phyloP scores from a whole-genome alignment of 495 filamentous ascomycete species.

The Daldinia grandis region DNA sequence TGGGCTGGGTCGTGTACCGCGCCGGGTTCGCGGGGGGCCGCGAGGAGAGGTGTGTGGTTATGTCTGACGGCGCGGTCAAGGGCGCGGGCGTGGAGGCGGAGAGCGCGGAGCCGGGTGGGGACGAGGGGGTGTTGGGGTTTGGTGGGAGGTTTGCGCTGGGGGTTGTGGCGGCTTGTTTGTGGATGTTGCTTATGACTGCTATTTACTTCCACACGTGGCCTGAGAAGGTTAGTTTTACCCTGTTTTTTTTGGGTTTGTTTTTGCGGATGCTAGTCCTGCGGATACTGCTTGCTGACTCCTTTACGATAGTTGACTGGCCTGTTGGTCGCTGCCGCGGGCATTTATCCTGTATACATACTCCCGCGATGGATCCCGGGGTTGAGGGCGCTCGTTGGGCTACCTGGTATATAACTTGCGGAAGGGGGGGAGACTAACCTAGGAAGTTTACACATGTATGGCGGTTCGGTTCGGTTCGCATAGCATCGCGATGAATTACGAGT shows the following conservation, averaged over 20 bases:
- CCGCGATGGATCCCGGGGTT: slow-evolving; percentile 71
- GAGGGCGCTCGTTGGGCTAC: slow-evolving; percentile 75
- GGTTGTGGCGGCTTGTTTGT: slow-evolving; percentile 73
- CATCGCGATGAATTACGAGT: slow-evolving; percentile 10
- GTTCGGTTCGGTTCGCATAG: slow-evolving; percentile 2
- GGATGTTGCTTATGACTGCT: slow-evolving; percentile 98
- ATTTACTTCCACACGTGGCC: slow-evolving; percentile 98
- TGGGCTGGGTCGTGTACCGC: slow-evolving; percentile 66
- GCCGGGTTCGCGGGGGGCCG: slow-evolving; percentile 38
- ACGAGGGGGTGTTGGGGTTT: slow-evolving; percentile 47
- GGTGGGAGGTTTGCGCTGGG: slow-evolving; percentile 59
- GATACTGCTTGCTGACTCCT: slow-evolving; percentile 2
- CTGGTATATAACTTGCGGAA: slow-evolving; percentile 62
- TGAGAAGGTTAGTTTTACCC: slow-evolving; percentile 76
- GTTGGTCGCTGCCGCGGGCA: slow-evolving; percentile 68
- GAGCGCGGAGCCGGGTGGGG: slow-evolving; percentile 1
- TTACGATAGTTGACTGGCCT: slow-evolving; percentile 72
- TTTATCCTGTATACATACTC: slow-evolving; percentile 80
- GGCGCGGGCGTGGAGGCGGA: slow-evolving; percentile 54
- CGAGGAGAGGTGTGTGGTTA: slow-evolving; percentile 67
- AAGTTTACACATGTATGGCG: neutral
- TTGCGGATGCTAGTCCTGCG: neutral
- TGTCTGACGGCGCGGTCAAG: slow-evolving; percentile 67
- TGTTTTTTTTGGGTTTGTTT: slow-evolving; percentile 5
- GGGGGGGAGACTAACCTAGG: neutral